Conservation (phyloP, 2,329 filamentous ascomycete species). For the Talaromyces islandicus region DNA sequence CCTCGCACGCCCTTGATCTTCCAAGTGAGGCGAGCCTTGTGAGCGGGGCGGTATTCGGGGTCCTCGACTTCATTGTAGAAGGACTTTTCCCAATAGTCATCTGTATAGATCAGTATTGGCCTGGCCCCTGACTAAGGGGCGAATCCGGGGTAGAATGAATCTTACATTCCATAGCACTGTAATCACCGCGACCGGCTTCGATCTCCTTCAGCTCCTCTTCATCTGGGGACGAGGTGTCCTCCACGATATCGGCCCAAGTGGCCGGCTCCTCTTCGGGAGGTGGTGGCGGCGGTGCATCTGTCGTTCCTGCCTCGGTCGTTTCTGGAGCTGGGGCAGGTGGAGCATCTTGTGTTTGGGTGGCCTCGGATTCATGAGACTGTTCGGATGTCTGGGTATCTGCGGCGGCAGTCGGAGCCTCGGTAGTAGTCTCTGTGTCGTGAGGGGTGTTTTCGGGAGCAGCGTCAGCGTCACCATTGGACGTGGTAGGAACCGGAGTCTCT, state of each 20-base stretch:
- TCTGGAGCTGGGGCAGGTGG: constrained; percentile 8
- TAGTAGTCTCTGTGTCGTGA: neutral
- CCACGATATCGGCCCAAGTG: constrained; percentile 50
- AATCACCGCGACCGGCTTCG: constrained; percentile 42
- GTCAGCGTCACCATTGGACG: neutral
- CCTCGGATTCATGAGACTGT: neutral
- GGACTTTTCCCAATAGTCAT: constrained; percentile 53
- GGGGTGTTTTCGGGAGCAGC: neutral
- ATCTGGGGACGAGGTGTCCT: constrained; percentile 51
- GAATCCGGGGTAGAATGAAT: neutral
- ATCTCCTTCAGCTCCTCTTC: constrained; percentile 56
- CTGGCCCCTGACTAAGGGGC: constrained; percentile 1
- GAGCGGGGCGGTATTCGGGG: constrained; percentile 49
- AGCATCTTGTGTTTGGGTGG: neutral
- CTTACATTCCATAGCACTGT: constrained; percentile 51
- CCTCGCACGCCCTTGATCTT: constrained; percentile 54
- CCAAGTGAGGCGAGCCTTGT: constrained; percentile 55
- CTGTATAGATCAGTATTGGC: constrained; percentile 18
- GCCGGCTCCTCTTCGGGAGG: constrained; percentile 29
- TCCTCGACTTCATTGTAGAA: constrained; percentile 53
- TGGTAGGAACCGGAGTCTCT: neutral
- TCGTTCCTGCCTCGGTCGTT: constrained; percentile 6
- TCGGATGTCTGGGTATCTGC: constrained; percentile 4
- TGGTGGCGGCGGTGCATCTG: constrained; percentile 14
- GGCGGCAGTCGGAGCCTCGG: neutral